Evolutionary conservation across 164 flowering plant genomes (phyloP).

Genomic region (Buxus sempervirens): DNA sequence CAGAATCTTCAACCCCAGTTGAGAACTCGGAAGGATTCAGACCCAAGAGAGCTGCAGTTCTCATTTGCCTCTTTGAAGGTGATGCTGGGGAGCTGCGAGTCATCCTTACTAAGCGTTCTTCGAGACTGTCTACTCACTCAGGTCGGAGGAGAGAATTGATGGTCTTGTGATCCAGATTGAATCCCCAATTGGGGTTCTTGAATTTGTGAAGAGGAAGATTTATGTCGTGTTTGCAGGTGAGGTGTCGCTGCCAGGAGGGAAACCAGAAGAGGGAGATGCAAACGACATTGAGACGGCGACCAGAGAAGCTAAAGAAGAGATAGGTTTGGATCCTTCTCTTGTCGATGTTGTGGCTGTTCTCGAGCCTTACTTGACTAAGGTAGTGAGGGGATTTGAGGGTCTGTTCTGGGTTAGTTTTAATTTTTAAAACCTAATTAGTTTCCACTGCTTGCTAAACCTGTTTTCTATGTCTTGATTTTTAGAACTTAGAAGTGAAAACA

Average conservation of each 20-base stretch:
- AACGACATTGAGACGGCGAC: conserved; percentile 70
- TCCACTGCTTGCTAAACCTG: neutral
- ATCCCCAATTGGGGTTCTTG: neutral
- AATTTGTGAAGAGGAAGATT: neutral
- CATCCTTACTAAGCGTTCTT: conserved; percentile 61
- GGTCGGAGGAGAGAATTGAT: conserved; percentile 25
- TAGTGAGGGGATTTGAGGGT: conserved; percentile 16
- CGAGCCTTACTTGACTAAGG: conserved; percentile 86
- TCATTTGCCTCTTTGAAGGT: conserved; percentile 56
- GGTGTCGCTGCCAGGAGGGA: conserved; percentile 92
- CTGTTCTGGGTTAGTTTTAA: neutral
- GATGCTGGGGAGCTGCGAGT: conserved; percentile 48
- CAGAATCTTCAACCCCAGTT: conserved; percentile 63
- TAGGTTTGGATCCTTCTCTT: conserved; percentile 84
- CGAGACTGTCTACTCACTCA: conserved; percentile 51
- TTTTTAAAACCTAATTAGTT: too few species aligned
- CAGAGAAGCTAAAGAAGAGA: conserved; percentile 93
- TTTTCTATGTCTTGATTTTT: too few species aligned
- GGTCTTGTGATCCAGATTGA: neutral
- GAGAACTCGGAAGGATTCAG: conserved; percentile 33
- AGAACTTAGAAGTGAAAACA: neutral
- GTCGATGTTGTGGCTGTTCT: conserved; percentile 70
- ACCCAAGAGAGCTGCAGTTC: conserved; percentile 60
- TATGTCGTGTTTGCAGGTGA: conserved; percentile 52
- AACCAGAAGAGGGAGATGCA: conserved; percentile 76